phyloP scores from a whole-genome alignment of 305 asterid genomes.

The Stenogyne calaminthoides region DNA sequence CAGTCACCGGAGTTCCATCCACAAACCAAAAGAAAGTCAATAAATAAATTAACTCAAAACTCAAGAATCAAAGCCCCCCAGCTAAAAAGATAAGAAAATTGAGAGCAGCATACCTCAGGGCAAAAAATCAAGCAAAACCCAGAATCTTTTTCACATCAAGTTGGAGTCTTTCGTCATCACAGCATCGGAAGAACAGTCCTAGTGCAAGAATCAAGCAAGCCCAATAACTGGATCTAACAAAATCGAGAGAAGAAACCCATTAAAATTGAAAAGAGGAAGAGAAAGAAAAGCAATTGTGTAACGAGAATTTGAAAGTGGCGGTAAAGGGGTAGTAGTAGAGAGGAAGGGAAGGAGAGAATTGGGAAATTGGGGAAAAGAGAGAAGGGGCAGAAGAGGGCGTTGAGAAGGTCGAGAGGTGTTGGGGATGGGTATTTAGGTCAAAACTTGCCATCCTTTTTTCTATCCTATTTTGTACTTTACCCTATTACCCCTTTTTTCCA shows the following conservation, averaged over 20 bases:
- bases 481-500: slow-evolving; percentile 46
- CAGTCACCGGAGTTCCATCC: neutral
- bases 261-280: neutral
- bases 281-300: neutral
- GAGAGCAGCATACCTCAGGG: slow-evolving; percentile 27
- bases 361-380: slow-evolving; percentile 57
- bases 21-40: slow-evolving; percentile 8
- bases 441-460: slow-evolving; percentile 33
- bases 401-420: slow-evolving; percentile 60
- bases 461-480: slow-evolving; percentile 44
- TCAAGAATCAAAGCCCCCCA: slow-evolving; percentile 19
- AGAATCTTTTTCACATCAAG: slow-evolving; percentile 25
- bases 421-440: slow-evolving; percentile 94
- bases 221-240: slow-evolving; percentile 27
- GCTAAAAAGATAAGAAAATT: neutral
- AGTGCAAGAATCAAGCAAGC: slow-evolving; percentile 27
- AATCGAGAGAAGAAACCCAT: neutral
- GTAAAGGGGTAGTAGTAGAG: slow-evolving; percentile 41
- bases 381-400: slow-evolving; percentile 66
- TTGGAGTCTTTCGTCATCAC: neutral
- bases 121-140: neutral
- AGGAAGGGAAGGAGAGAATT: slow-evolving; percentile 43
- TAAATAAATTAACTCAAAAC: neutral
- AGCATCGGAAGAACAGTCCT: neutral
- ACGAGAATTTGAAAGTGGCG: slow-evolving; percentile 71